These are phyloP conservation scores for Cerioporus squamosus DNA, from an alignment of 1,284 basidiomycete genomes.

Conservation along the genomic window DNA sequence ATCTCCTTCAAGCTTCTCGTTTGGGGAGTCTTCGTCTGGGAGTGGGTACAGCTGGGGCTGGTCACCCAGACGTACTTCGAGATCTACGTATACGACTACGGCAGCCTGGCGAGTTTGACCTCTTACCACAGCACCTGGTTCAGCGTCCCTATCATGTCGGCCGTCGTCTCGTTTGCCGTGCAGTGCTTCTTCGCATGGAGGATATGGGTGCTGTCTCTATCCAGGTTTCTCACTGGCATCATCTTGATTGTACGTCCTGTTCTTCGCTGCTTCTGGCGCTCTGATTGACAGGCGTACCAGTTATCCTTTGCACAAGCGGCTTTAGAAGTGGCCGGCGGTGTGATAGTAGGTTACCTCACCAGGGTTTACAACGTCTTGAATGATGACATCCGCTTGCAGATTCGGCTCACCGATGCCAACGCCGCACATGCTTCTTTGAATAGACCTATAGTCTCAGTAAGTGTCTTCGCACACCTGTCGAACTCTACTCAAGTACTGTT, in stretches of 20 bases:
- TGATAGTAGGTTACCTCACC: background rate
- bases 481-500: too few relatives aligned
- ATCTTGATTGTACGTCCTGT: conserved; percentile 14
- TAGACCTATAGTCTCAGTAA: too few relatives aligned
- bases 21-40: conserved; percentile 3
- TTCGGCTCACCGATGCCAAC: background rate
- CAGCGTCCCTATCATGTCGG: conserved; percentile 25
- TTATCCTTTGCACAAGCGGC: conserved; percentile 8
- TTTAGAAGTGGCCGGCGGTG: conserved; percentile 2
- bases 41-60: conserved; percentile 20
- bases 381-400: background rate
- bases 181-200: conserved; percentile 26
- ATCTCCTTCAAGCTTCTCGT: background rate
- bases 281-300: background rate
- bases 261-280: too few relatives aligned
- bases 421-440: background rate
- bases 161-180: conserved; percentile 19
- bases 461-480: too few relatives aligned
- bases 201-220: conserved; percentile 21
- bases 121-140: conserved; percentile 25
- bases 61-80: conserved; percentile 18
- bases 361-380: too few relatives aligned
- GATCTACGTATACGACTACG: conserved; percentile 21
- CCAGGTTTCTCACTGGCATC: conserved; percentile 6
- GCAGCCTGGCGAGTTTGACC: conserved; percentile 9